Evolutionary conservation across 805 yeast species (phyloP).

Genomic region (Yarrowia divulgata): DNA sequence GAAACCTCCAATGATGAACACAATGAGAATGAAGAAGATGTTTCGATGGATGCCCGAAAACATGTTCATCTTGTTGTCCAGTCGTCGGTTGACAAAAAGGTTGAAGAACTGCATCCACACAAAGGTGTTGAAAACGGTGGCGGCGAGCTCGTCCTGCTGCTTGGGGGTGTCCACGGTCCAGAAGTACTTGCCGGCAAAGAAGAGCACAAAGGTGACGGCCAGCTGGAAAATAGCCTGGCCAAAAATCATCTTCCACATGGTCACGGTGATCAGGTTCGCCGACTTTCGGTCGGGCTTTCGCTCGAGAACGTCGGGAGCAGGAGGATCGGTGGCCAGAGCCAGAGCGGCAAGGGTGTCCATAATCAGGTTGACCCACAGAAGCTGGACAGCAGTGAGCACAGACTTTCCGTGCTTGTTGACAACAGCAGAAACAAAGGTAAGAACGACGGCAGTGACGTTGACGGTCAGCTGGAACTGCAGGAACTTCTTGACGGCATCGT

Average conservation of each 20-base stretch:
- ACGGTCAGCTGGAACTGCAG: slow-evolving; percentile 97
- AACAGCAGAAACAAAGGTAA: slow-evolving; percentile 94
- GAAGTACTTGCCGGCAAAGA: slow-evolving; percentile 74
- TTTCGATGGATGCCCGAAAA: slow-evolving; percentile 83
- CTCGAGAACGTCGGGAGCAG: slow-evolving; percentile 79
- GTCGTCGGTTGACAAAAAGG: slow-evolving; percentile 84
- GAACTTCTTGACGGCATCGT: slow-evolving; percentile 91
- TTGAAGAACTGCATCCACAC: slow-evolving; percentile 98
- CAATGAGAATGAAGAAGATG: slow-evolving; percentile 78
- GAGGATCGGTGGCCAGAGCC: slow-evolving; percentile 97
- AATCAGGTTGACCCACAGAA: slow-evolving; percentile 95
- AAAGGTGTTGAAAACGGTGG: slow-evolving; percentile 93
- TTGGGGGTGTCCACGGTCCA: slow-evolving; percentile 54
- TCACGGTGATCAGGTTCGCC: slow-evolving; percentile 78
- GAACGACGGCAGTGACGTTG: slow-evolving; percentile 92
- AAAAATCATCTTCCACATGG: slow-evolving; percentile 98
- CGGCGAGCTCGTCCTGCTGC: slow-evolving; percentile 67
- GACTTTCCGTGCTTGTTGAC: slow-evolving; percentile 79
- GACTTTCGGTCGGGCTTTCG: slow-evolving; percentile 84
- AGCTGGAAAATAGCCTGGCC: slow-evolving; percentile 86
- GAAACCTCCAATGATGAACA: slow-evolving; percentile 75
- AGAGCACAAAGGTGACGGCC: slow-evolving; percentile 76
- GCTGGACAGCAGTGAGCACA: slow-evolving; percentile 95
- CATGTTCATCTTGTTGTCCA: slow-evolving; percentile 85
- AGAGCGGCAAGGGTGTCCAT: slow-evolving; percentile 99